Evolutionary conservation across 2,329 filamentous ascomycete genomes (phyloP).

Genomic region (Pseudopithomyces maydicus): DNA sequence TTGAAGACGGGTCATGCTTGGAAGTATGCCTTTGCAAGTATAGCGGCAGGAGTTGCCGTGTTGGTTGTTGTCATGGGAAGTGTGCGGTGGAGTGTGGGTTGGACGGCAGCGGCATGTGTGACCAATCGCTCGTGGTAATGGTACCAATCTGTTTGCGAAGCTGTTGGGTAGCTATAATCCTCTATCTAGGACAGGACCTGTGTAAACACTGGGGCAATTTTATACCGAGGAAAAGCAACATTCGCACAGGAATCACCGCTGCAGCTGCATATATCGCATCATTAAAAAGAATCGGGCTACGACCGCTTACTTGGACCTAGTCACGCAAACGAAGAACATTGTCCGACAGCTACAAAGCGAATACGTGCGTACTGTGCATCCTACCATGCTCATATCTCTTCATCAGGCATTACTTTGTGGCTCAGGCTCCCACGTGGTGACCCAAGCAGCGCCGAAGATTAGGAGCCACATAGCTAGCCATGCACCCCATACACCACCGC

Average conservation of each 20-base stretch:
- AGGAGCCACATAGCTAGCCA: conserved; percentile 15
- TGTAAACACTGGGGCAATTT: no score
- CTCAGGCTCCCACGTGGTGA: conserved; percentile 16
- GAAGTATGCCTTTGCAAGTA: conserved; percentile 67
- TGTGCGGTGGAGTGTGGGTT: conserved; percentile 68
- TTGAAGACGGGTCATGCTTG: conserved; percentile 63
- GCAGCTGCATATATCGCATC: no score
- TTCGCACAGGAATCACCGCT: no score
- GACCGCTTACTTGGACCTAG: no score
- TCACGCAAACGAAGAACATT: no score
- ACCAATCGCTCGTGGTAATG: conserved; percentile 1
- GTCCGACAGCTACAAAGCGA: no score
- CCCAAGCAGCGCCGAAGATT: conserved; percentile 16
- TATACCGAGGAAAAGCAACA: no score
- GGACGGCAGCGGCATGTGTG: conserved; percentile 40
- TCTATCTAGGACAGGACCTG: no score
- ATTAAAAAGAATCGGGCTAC: no score
- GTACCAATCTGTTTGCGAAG: no score
- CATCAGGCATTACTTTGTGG: conserved; percentile 12
- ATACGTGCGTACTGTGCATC: no score
- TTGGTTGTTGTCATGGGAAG: conserved; percentile 77
- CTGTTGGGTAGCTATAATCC: no score
- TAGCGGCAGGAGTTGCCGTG: conserved; percentile 62
- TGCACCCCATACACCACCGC: neutral
- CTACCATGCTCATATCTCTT: neutral